Evolutionary conservation across 805 yeast species (phyloP).

Genomic region (Lipomyces spencermartinsiae): DNA sequence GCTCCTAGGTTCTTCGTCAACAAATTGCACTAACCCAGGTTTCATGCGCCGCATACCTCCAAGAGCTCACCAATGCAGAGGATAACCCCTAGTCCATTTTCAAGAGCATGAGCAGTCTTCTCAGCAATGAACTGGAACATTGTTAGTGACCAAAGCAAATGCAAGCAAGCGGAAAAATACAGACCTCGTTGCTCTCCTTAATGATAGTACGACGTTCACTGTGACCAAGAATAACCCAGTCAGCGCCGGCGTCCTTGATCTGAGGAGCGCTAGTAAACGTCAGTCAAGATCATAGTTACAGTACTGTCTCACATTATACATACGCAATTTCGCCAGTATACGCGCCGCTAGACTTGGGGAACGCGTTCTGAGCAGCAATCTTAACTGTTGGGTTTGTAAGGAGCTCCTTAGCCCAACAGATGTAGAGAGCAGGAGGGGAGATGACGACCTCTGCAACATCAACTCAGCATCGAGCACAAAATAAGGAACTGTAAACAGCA

Average conservation of each 20-base stretch:
- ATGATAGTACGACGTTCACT: constrained; percentile 96
- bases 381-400: constrained; percentile 70
- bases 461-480: not conserved
- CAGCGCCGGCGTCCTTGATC: constrained; percentile 88
- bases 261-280: constrained; percentile 59
- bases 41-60: constrained; percentile 7
- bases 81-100: constrained; percentile 86
- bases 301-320: constrained; percentile 7
- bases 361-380: constrained; percentile 91
- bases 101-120: constrained; percentile 93
- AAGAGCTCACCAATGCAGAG: constrained; percentile 92
- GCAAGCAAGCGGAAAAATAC: not conserved
- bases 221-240: constrained; percentile 97
- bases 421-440: constrained; percentile 95
- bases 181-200: constrained; percentile 71
- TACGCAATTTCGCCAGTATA: constrained; percentile 93
- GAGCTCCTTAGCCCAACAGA: constrained; percentile 74
- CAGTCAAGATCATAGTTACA: not conserved
- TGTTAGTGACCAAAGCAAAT: constrained; percentile 49
- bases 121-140: constrained; percentile 68
- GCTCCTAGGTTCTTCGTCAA: constrained; percentile 73
- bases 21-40: not conserved
- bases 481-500: not conserved
- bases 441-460: constrained; percentile 70
- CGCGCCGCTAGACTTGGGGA: constrained; percentile 89